Conservation (phyloP, 2,329 filamentous ascomycete genomes). For the Sporothrix dimorphospora region DNA sequence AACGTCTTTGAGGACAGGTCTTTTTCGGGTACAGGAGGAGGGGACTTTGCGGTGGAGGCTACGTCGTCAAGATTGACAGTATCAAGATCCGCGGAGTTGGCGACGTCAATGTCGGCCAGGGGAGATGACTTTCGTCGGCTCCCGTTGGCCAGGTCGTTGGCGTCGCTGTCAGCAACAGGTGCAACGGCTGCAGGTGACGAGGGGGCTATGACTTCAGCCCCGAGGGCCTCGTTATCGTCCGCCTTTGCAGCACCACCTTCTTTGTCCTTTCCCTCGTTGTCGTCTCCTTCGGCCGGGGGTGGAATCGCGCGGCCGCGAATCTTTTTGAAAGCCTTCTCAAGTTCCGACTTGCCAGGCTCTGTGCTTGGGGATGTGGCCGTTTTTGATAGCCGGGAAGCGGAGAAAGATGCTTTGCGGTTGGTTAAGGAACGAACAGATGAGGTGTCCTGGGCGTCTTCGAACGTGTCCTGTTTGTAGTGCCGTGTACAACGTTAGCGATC, state of each 20-base stretch:
- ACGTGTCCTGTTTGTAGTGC: slow-evolving; percentile 63
- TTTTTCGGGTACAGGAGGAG: slow-evolving; percentile 19
- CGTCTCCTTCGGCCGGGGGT: slow-evolving; percentile 15
- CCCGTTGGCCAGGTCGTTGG: slow-evolving; percentile 24
- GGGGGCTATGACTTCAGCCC: slow-evolving; percentile 32
- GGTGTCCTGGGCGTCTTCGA: slow-evolving; percentile 79
- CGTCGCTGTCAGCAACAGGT: slow-evolving; percentile 1
- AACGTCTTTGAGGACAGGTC: slow-evolving; percentile 54
- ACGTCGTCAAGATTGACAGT: slow-evolving; percentile 71
- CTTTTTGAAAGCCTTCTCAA: slow-evolving; percentile 35
- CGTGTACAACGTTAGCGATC: slow-evolving; percentile 26
- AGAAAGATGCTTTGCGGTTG: slow-evolving; percentile 48
- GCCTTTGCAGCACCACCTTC: slow-evolving; percentile 31
- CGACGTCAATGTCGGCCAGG: slow-evolving; percentile 48
- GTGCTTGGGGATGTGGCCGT: slow-evolving; percentile 33
- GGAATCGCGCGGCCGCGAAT: slow-evolving; percentile 27
- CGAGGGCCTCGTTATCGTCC: slow-evolving; percentile 35
- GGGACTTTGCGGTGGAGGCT: slow-evolving; percentile 31
- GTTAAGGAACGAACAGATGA: slow-evolving; percentile 67
- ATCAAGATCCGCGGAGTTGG: slow-evolving; percentile 51
- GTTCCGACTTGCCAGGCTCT: slow-evolving; percentile 38
- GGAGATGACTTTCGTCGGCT: slow-evolving; percentile 44
- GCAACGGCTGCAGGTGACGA: not conserved
- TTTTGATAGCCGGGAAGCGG: slow-evolving; percentile 37
- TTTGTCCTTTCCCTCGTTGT: slow-evolving; percentile 42